A percentile compares a stretch with the other conserved stretches of the same genome.
Evolutionary conservation across 768 basidiomycete species (phyloP).

Genomic region (Mycena polygramma): DNA sequence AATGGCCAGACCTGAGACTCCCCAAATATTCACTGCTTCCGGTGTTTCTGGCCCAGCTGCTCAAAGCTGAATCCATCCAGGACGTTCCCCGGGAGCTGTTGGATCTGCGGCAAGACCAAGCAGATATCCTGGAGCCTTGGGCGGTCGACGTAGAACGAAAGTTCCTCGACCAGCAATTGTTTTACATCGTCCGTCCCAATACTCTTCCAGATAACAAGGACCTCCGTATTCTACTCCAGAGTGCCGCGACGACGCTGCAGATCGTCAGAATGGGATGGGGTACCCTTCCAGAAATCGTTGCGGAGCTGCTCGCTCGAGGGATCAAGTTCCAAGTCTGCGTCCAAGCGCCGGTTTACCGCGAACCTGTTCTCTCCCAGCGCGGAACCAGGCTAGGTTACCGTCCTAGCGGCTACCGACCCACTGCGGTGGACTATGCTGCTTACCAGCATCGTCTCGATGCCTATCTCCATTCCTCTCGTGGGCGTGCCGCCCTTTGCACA

Average conservation of each 20-base stretch:
- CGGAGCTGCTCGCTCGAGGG: slow-evolving; percentile 16
- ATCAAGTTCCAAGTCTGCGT: slow-evolving; percentile 20
- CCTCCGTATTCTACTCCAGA: no score
- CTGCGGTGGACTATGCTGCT: slow-evolving; percentile 18
- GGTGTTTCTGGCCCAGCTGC: no score
- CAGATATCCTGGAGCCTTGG: no score
- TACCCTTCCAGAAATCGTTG: not conserved
- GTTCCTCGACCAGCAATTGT: no score
- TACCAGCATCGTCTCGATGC: slow-evolving; percentile 18
- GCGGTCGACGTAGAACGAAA: no score
- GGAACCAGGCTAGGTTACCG: slow-evolving; percentile 2
- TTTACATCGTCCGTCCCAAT: no score
- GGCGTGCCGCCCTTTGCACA: slow-evolving; percentile 23
- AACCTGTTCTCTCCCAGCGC: slow-evolving; percentile 10
- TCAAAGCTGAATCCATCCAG: no score
- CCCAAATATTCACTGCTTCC: no score
- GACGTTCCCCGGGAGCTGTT: no score
- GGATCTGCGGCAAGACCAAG: no score
- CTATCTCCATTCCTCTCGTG: slow-evolving; percentile 22
- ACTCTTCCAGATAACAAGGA: no score
- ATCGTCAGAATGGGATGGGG: slow-evolving; percentile 19
- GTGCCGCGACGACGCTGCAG: slow-evolving; percentile 26
- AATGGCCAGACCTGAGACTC: no score
- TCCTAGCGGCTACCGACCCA: slow-evolving; percentile 19
- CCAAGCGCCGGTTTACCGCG: slow-evolving; percentile 22